phyloP scores from a whole-genome alignment of 73 alveolate species.

The Paramecium sonneborni region DNA sequence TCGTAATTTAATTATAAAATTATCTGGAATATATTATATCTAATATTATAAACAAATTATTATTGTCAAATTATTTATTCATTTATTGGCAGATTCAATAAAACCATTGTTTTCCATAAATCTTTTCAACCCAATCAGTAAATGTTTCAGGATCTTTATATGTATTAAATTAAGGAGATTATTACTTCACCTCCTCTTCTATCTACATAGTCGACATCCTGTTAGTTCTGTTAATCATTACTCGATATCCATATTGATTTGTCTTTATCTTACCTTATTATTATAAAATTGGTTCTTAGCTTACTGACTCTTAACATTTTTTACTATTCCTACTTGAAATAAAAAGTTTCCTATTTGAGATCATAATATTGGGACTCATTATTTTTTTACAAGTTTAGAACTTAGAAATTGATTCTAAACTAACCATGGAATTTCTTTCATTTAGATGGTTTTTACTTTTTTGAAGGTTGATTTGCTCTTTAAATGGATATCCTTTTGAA shows the following conservation, averaged over 20 bases:
- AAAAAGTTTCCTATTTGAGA: neutral
- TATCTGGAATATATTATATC: neutral
- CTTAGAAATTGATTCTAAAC: neutral
- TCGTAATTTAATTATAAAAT: neutral
- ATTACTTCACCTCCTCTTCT: neutral
- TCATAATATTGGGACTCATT: neutral
- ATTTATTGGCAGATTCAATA: no score
- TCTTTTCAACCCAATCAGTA: neutral
- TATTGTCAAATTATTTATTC: no score
- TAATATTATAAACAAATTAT: no score
- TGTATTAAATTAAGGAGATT: no score
- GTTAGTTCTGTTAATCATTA: neutral
- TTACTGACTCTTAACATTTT: neutral
- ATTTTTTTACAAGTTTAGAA: neutral
- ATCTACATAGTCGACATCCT: neutral
- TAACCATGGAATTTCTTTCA: neutral
- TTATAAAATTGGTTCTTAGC: neutral
- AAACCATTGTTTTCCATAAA: neutral
- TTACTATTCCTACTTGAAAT: neutral
- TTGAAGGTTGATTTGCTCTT: neutral
- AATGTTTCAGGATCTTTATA: neutral
- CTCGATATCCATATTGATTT: neutral
- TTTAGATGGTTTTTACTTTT: neutral
- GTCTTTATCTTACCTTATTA: neutral
- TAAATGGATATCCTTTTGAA: neutral